Evolutionary conservation across 1,284 basidiomycete genomes (phyloP).

Genomic region (Pseudozyma tsukubaensis): DNA sequence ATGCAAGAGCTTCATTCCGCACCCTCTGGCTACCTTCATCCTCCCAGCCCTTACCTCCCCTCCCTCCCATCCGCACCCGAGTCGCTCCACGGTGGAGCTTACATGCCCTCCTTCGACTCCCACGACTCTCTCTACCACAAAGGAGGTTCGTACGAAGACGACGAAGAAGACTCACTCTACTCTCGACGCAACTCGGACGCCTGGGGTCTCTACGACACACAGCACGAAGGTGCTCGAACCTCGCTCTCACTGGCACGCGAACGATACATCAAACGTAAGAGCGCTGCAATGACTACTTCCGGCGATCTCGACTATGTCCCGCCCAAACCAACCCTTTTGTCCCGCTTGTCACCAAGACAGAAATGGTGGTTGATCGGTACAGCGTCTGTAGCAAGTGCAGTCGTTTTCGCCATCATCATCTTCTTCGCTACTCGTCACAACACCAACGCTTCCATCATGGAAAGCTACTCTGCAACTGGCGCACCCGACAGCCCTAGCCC

Average conservation of each 20-base stretch:
- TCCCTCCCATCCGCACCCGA: constrained; percentile 18
- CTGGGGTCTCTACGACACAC: constrained; percentile 32
- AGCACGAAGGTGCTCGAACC: constrained; percentile 10
- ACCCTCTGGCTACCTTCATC: constrained; percentile 21
- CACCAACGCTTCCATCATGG: constrained; percentile 31
- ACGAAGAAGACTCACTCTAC: constrained; percentile 22
- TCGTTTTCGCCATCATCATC: constrained; percentile 42
- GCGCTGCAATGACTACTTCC: constrained; percentile 26
- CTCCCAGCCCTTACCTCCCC: constrained; percentile 18
- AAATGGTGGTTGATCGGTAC: constrained; percentile 31
- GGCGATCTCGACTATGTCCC: constrained; percentile 17
- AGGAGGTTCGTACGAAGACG: constrained; percentile 10
- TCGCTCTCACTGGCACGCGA: constrained; percentile 46
- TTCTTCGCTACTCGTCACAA: constrained; percentile 43
- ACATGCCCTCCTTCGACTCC: constrained; percentile 28
- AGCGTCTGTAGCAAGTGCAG: constrained; percentile 22
- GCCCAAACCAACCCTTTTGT: constrained; percentile 26
- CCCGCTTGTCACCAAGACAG: constrained; percentile 31
- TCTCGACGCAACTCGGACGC: constrained; percentile 29
- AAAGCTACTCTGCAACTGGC: background rate
- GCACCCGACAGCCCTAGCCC: background rate
- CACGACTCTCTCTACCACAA: constrained; percentile 35
- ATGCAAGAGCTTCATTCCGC: constrained; percentile 36
- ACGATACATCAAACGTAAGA: constrained; percentile 49
- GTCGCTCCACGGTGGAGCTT: constrained; percentile 7